Evolutionary conservation across 2,329 filamentous ascomycete species (phyloP).

Genomic region (Chaetomium olivaceum): DNA sequence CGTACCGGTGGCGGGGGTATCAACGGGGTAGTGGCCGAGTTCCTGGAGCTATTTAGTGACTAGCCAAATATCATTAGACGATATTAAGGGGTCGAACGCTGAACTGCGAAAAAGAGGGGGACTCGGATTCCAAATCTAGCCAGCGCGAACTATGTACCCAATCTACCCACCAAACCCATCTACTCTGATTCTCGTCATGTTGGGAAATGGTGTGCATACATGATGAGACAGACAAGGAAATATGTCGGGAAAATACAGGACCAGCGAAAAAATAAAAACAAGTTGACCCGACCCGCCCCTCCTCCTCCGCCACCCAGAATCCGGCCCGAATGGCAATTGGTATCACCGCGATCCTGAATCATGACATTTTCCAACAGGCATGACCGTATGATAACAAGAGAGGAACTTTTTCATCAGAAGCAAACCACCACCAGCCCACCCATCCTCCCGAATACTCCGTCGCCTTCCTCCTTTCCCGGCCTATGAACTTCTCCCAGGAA

Average conservation of each 20-base stretch:
- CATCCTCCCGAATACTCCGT: conserved; percentile 1
- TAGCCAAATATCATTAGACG: neutral
- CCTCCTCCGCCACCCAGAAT: neutral
- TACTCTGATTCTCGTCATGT: conserved; percentile 6
- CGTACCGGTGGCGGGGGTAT: neutral
- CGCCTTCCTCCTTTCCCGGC: neutral
- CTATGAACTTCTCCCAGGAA: conserved; percentile 1
- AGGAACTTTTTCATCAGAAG: neutral
- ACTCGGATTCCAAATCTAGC: neutral
- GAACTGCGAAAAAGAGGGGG: neutral
- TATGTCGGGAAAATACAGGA: neutral
- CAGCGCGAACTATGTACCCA: conserved; percentile 18
- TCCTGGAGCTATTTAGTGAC: neutral
- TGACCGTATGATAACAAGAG: neutral
- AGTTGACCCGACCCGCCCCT: neutral
- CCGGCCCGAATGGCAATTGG: conserved; percentile 18
- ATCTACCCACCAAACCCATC: conserved; percentile 17
- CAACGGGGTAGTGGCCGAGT: neutral
- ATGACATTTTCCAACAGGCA: conserved; percentile 14
- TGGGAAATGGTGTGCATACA: conserved; percentile 7
- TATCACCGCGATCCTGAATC: conserved; percentile 18
- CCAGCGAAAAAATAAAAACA: neutral
- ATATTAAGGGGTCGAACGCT: neutral
- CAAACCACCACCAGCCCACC: neutral
- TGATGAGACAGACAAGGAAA: neutral